phyloP scores from a whole-genome alignment of 306 rosid genomes.

The Cucumis melo region DNA sequence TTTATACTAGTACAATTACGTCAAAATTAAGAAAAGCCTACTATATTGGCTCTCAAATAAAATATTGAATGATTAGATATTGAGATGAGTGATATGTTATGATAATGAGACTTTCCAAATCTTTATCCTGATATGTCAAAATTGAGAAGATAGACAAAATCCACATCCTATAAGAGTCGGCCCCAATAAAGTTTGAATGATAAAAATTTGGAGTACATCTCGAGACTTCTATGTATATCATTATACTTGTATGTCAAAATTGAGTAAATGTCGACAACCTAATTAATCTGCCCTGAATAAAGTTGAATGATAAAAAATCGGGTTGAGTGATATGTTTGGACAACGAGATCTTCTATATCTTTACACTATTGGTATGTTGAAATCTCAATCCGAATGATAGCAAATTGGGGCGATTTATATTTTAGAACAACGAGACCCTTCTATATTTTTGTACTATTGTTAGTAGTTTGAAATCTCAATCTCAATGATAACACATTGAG shows the following conservation, averaged over 20 bases:
- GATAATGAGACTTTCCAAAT: not conserved
- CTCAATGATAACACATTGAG: too few relatives aligned
- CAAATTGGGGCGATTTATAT: too few relatives aligned
- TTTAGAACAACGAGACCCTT: too few relatives aligned
- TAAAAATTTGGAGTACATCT: not conserved
- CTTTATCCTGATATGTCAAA: not conserved
- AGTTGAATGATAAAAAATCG: not conserved
- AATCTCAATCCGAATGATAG: not conserved
- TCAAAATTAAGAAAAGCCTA: not conserved
- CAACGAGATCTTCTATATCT: not conserved
- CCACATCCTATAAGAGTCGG: too few relatives aligned
- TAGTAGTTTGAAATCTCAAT: too few relatives aligned
- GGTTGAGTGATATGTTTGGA: not conserved
- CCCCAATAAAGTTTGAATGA: not conserved
- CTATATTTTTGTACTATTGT: too few relatives aligned
- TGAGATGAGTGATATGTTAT: not conserved
- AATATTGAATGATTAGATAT: not conserved
- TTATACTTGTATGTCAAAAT: too few relatives aligned
- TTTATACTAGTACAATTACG: not conserved
- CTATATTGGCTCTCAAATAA: not conserved
- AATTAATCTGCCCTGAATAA: not conserved
- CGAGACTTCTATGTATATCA: too few relatives aligned
- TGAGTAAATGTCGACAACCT: not conserved
- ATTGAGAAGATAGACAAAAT: not conserved
- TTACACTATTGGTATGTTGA: not conserved